Percentiles rank a stretch among this genome's conserved stretches.
These are phyloP conservation scores for Athelia psychrophila DNA, from an alignment of 1,284 basidiomycete species.

Conservation along the genomic window DNA sequence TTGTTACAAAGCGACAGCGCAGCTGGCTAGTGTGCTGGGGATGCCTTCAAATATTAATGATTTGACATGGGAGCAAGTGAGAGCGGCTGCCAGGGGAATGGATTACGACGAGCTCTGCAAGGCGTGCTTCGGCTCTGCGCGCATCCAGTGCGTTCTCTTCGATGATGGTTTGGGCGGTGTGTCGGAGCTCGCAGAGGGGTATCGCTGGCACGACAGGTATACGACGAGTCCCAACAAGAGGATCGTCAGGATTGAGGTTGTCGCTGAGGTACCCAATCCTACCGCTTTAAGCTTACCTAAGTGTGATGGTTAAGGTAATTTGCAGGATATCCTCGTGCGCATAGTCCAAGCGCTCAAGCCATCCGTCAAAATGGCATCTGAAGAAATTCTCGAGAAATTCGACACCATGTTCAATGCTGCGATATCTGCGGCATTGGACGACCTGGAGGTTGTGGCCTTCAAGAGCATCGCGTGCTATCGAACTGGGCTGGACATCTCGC, in stretches of 20 bases:
- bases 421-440: conserved; percentile 33
- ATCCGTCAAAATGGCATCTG: conserved; percentile 15
- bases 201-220: conserved; percentile 60
- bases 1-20: conserved; percentile 50
- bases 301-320: conserved; percentile 28
- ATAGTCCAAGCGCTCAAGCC: conserved; percentile 14
- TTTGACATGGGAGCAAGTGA: conserved; percentile 57
- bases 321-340: conserved; percentile 27
- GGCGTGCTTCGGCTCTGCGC: conserved; percentile 46
- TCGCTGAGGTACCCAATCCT: conserved; percentile 52
- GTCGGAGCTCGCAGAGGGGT: conserved; percentile 45
- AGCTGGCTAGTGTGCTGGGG: conserved; percentile 49
- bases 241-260: conserved; percentile 63
- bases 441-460: conserved; percentile 60
- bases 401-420: conserved; percentile 24
- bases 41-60: conserved; percentile 25
- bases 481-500: conserved; percentile 57
- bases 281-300: background rate
- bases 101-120: conserved; percentile 57
- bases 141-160: conserved; percentile 63
- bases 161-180: conserved; percentile 65
- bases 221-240: conserved; percentile 49
- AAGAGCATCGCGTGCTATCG: conserved; percentile 76
- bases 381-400: conserved; percentile 30
- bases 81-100: conserved; percentile 36